Percentiles rank a stretch among this genome's conserved stretches.
Conservation (phyloP, 352 stramenopile genomes). For the Globisporangium mamillatum region DNA sequence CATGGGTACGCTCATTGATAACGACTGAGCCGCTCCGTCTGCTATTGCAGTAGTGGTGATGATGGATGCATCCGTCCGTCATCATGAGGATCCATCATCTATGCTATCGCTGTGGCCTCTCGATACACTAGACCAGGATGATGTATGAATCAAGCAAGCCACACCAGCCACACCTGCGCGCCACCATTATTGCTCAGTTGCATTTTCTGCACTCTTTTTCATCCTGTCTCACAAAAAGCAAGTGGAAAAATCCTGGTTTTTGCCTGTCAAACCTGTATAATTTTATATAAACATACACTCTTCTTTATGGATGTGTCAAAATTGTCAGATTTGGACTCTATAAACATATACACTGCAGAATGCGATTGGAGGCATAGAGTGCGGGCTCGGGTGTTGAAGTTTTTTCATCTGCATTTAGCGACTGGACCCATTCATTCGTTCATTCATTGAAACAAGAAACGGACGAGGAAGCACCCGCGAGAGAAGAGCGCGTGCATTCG, state of each 20-base stretch:
- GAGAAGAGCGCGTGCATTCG: background rate
- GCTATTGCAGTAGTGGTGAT: background rate
- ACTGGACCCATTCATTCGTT: background rate
- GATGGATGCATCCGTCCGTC: background rate
- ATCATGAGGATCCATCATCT: too few relatives aligned
- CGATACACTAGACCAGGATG: background rate
- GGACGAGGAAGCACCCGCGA: background rate
- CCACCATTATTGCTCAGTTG: background rate
- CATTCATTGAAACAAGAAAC: conserved; percentile 12
- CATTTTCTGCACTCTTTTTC: conserved; percentile 5
- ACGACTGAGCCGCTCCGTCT: background rate
- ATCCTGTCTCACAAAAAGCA: conserved; percentile 4
- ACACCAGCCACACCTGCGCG: background rate
- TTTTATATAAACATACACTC: background rate
- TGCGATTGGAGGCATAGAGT: background rate
- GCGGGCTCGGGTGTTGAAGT: conserved; percentile 3
- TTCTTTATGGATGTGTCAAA: background rate
- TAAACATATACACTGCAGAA: background rate
- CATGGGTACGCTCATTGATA: background rate
- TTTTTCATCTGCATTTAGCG: background rate
- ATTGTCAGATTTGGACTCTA: background rate
- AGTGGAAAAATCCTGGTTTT: background rate
- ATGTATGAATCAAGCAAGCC: background rate
- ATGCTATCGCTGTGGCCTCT: background rate
- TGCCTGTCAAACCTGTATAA: background rate